Conservation (phyloP, 352 stramenopile genomes). For the Phytophthora citrophthora region DNA sequence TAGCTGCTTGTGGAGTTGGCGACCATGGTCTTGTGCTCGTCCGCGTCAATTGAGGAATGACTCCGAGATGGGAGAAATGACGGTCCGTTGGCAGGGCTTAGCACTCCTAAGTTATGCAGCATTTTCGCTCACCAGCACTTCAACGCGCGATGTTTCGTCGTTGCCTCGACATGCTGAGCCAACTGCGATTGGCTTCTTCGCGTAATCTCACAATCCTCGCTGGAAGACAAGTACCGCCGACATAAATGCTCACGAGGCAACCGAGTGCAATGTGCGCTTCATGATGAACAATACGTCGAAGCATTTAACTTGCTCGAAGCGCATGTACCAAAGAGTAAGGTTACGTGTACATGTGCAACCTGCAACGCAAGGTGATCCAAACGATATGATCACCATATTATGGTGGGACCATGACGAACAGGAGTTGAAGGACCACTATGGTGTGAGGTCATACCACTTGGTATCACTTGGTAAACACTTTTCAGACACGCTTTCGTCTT, state of each 20-base stretch:
- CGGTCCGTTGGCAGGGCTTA: background rate
- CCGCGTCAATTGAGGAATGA: slow-evolving; percentile 25
- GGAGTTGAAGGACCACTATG: no score
- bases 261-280: background rate
- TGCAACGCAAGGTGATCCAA: no score
- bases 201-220: slow-evolving; percentile 23
- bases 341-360: no score
- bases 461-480: no score
- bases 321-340: no score
- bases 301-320: no score
- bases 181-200: slow-evolving; percentile 17
- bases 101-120: no score
- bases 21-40: slow-evolving; percentile 26
- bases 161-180: slow-evolving; percentile 19
- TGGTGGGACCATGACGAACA: no score
- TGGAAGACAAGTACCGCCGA: slow-evolving; percentile 8
- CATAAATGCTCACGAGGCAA: background rate
- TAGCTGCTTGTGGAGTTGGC: slow-evolving; percentile 19
- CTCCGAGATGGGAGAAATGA: slow-evolving; percentile 9
- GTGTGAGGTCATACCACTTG: no score
- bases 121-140: slow-evolving; percentile 16
- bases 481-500: no score
- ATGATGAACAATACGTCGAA: no score
- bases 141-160: slow-evolving; percentile 27
- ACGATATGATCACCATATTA: no score